These are phyloP conservation scores for Trebouxia sp. DNA, from an alignment of 139 green algal genomes.

Conservation along the genomic window DNA sequence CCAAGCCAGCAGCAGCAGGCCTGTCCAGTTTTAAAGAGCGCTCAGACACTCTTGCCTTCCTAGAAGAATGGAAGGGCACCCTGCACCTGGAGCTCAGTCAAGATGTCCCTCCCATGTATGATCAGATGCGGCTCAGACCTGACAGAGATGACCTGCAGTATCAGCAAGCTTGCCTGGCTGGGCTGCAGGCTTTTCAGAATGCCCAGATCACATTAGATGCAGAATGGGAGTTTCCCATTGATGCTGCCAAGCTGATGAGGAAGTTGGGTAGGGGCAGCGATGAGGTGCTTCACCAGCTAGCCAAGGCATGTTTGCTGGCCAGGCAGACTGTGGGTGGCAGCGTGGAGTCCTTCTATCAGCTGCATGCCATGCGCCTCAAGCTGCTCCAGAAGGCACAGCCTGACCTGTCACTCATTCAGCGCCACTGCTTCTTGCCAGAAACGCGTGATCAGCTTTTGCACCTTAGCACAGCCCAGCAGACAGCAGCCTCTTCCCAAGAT, in stretches of 20 bases:
- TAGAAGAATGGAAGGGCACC: conserved; percentile 7
- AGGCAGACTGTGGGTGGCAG: background rate
- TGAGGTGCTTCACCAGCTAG: background rate
- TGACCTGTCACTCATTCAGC: background rate
- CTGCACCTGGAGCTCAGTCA: background rate
- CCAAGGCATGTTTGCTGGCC: background rate
- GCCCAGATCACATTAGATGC: background rate
- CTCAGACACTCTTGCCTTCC: background rate
- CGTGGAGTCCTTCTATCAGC: conserved; percentile 9
- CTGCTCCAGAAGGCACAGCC: background rate
- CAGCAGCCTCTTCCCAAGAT: too few species aligned
- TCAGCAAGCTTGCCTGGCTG: background rate
- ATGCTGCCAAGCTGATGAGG: background rate
- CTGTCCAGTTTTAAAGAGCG: background rate
- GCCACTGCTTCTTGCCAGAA: background rate
- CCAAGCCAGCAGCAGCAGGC: background rate
- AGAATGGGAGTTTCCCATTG: background rate
- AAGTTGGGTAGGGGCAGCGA: background rate
- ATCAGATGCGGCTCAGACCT: background rate
- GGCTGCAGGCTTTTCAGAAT: background rate
- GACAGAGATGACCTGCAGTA: background rate
- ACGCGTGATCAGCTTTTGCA: background rate
- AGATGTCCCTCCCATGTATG: background rate
- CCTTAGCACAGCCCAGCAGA: background rate
- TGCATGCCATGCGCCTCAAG: conserved; percentile 1